Percentiles rank a stretch among this genome's conserved stretches.
Evolutionary conservation across 2,329 filamentous ascomycete species (phyloP).

Genomic region (Hirsutella minnesotensis): DNA sequence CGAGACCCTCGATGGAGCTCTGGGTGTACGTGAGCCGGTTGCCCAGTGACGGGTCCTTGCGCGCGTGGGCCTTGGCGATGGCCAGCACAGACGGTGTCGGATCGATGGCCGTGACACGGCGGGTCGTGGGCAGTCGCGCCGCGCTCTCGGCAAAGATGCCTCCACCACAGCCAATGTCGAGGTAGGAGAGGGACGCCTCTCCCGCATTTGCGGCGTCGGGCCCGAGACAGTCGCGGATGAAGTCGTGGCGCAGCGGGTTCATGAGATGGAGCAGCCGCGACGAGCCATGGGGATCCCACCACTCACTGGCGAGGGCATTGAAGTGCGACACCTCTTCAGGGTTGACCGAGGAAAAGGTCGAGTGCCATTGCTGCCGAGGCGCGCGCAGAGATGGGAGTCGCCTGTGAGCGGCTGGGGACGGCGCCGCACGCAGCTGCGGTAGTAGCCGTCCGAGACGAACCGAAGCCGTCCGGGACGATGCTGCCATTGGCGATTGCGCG

Average conservation of each 20-base stretch:
- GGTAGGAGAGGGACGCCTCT: constrained; percentile 45
- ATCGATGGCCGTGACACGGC: constrained; percentile 63
- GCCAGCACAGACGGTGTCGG: constrained; percentile 61
- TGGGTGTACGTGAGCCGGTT: constrained; percentile 61
- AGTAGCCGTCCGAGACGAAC: constrained; percentile 1
- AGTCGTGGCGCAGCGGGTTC: constrained; percentile 93
- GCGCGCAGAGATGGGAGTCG: neutral
- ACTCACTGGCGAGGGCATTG: constrained; percentile 80
- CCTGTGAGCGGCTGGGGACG: neutral
- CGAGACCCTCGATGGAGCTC: constrained; percentile 62
- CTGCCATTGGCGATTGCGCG: constrained; percentile 4
- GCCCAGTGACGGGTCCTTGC: constrained; percentile 56
- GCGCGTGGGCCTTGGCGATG: constrained; percentile 66
- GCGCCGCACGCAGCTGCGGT: neutral
- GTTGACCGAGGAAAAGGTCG: constrained; percentile 61
- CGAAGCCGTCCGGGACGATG: constrained; percentile 5
- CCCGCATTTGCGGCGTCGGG: constrained; percentile 27
- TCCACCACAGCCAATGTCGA: constrained; percentile 91
- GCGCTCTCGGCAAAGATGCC: constrained; percentile 92
- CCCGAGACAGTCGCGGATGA: constrained; percentile 62
- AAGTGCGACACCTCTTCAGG: constrained; percentile 88
- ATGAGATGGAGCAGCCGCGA: constrained; percentile 91
- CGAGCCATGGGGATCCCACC: constrained; percentile 94
- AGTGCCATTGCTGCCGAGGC: constrained; percentile 7
- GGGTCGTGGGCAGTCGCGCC: constrained; percentile 52